phyloP scores from a whole-genome alignment of 1,139 yeast species.

The Geotrichum europaeum region DNA sequence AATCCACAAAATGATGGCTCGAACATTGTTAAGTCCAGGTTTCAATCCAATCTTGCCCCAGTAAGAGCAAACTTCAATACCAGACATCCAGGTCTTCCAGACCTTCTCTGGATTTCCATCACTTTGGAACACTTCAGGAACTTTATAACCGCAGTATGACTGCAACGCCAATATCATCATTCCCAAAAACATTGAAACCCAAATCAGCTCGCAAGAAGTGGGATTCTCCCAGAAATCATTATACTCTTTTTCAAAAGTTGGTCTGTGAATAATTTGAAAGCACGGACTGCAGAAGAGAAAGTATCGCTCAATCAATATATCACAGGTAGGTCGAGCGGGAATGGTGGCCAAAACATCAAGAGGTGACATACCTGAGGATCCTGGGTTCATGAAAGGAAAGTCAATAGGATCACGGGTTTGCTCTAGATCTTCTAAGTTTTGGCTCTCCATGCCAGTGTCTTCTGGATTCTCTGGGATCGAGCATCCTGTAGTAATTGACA shows the following conservation, averaged over 20 bases:
- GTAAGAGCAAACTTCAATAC: constrained; percentile 30
- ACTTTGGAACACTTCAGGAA: constrained; percentile 18
- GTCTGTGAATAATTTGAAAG: constrained; percentile 30
- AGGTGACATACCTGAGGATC: constrained; percentile 8
- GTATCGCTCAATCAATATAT: constrained; percentile 29
- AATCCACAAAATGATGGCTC: constrained; percentile 32
- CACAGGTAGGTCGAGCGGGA: constrained; percentile 28
- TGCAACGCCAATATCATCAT: constrained; percentile 31
- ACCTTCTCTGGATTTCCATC: constrained; percentile 22
- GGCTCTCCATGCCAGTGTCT: background rate
- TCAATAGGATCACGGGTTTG: background rate
- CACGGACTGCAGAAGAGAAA: constrained; percentile 29
- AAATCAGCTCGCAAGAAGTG: constrained; percentile 28
- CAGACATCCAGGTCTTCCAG: constrained; percentile 30
- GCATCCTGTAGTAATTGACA: background rate
- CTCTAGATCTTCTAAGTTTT: background rate
- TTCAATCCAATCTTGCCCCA: constrained; percentile 31
- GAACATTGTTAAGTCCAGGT: constrained; percentile 31
- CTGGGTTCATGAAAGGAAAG: constrained; percentile 12
- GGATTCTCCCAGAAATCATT: constrained; percentile 31
- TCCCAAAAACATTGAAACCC: constrained; percentile 31
- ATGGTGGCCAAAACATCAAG: constrained; percentile 27
- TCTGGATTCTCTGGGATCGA: background rate
- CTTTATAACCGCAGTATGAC: constrained; percentile 24
- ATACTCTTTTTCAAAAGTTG: constrained; percentile 29